A percentile compares a stretch with the other conserved stretches of the same genome.
phyloP scores from a whole-genome alignment of 2,329 filamentous ascomycete species.

The Colletotrichum sp. region DNA sequence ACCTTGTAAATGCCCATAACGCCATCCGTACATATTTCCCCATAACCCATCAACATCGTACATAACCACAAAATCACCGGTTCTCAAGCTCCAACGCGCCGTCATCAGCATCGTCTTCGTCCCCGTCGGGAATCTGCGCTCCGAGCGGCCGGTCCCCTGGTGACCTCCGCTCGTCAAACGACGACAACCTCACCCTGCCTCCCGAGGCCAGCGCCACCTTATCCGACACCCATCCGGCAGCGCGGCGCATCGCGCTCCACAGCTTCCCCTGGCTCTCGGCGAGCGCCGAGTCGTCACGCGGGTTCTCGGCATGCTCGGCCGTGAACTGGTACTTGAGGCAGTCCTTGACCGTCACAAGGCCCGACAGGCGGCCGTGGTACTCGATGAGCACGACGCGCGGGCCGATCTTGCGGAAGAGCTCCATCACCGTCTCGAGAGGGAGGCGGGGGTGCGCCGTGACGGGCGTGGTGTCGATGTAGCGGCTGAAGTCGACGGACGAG shows the following conservation, averaged over 20 bases:
- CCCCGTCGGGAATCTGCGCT: constrained; percentile 42
- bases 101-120: constrained; percentile 42
- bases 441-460: constrained; percentile 90
- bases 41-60: neutral
- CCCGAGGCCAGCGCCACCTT: constrained; percentile 57
- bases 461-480: constrained; percentile 88
- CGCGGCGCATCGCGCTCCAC: constrained; percentile 61
- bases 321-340: constrained; percentile 98
- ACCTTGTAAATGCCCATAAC: neutral
- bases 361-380: constrained; percentile 81
- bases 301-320: constrained; percentile 84
- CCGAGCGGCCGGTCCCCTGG: constrained; percentile 24
- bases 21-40: neutral
- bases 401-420: constrained; percentile 97
- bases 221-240: constrained; percentile 64
- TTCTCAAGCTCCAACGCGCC: constrained; percentile 50
- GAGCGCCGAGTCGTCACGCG: constrained; percentile 61
- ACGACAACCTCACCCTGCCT: constrained; percentile 60
- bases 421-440: constrained; percentile 96
- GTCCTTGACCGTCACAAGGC: constrained; percentile 94
- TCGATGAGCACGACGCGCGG: constrained; percentile 93
- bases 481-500: constrained; percentile 76
- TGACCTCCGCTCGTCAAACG: constrained; percentile 48
- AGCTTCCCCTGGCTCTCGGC: constrained; percentile 67
- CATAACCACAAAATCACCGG: constrained; percentile 25